Evolutionary conservation across 2,329 filamentous ascomycete genomes (phyloP).

Genomic region (Trichoderma sp.): DNA sequence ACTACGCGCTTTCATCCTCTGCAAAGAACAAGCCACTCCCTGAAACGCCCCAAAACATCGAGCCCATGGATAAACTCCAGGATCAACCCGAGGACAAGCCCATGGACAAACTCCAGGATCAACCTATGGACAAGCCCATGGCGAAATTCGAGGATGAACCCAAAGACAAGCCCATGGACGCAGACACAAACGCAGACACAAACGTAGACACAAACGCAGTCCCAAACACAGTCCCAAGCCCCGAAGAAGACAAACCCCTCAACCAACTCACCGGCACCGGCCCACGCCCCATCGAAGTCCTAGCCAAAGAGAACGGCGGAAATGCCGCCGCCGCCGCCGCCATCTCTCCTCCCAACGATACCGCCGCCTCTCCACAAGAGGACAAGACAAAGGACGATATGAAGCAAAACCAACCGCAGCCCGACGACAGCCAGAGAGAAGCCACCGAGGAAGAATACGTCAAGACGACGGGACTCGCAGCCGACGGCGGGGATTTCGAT

Average conservation of each 20-base stretch:
- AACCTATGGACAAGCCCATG: neutral
- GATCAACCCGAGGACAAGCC: neutral
- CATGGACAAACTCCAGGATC: neutral
- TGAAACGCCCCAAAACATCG: neutral
- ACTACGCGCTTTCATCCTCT: neutral
- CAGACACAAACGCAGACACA: neutral
- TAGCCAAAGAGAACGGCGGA: conserved; percentile 35
- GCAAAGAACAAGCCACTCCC: neutral
- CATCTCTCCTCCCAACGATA: neutral
- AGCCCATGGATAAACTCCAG: neutral
- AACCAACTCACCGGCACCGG: conserved; percentile 3
- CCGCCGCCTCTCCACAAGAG: neutral
- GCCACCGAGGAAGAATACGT: conserved; percentile 56
- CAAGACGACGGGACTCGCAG: conserved; percentile 54
- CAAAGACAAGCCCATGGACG: neutral
- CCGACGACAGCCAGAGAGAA: conserved; percentile 30
- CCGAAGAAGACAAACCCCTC: conserved; percentile 1
- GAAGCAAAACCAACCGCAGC: conserved; percentile 21
- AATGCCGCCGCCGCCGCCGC: conserved; percentile 29
- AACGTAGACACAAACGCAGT: neutral
- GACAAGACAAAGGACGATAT: neutral
- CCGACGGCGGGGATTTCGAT: conserved; percentile 67
- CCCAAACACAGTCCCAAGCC: neutral
- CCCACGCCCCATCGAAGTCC: conserved; percentile 33
- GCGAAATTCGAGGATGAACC: neutral